phyloP scores from a whole-genome alignment of 2,329 filamentous ascomycete species.

The Monilinia laxa region DNA sequence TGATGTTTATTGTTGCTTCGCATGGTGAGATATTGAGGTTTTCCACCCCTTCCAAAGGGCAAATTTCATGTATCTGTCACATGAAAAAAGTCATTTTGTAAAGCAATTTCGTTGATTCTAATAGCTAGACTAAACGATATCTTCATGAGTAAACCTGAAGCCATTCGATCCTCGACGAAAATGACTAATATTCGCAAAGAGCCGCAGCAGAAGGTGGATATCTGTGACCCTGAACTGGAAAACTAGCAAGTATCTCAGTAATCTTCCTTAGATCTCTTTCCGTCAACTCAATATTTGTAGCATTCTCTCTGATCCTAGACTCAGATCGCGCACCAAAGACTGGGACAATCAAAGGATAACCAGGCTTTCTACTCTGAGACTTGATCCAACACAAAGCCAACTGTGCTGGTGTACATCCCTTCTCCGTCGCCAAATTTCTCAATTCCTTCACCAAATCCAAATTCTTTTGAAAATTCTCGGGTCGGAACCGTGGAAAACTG shows the following conservation, averaged over 20 bases:
- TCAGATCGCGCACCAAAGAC: conserved; percentile 30
- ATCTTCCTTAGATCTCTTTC: conserved; percentile 38
- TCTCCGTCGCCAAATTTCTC: conserved; percentile 55
- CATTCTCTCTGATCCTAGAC: conserved; percentile 38
- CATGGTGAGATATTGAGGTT: background rate
- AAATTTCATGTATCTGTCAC: background rate
- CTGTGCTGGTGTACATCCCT: conserved; percentile 50
- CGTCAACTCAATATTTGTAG: conserved; percentile 30
- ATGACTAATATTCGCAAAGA: background rate
- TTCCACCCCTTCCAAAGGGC: background rate
- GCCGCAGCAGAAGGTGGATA: conserved; percentile 2
- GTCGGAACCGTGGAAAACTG: conserved; percentile 56
- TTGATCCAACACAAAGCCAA: conserved; percentile 22
- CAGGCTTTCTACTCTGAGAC: conserved; percentile 9
- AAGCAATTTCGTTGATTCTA: background rate
- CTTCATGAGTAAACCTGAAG: background rate
- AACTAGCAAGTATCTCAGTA: conserved; percentile 26
- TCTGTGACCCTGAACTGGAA: conserved; percentile 9
- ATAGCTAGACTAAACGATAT: background rate
- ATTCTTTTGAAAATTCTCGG: conserved; percentile 62
- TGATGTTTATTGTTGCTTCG: background rate
- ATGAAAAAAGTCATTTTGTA: background rate
- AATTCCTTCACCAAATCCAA: conserved; percentile 59
- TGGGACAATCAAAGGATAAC: conserved; percentile 23
- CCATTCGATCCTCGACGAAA: background rate